A percentile compares a stretch with the other conserved stretches of the same genome.
Conservation (phyloP, 179 eudicot species). For the Monotropa hypopitys region DNA sequence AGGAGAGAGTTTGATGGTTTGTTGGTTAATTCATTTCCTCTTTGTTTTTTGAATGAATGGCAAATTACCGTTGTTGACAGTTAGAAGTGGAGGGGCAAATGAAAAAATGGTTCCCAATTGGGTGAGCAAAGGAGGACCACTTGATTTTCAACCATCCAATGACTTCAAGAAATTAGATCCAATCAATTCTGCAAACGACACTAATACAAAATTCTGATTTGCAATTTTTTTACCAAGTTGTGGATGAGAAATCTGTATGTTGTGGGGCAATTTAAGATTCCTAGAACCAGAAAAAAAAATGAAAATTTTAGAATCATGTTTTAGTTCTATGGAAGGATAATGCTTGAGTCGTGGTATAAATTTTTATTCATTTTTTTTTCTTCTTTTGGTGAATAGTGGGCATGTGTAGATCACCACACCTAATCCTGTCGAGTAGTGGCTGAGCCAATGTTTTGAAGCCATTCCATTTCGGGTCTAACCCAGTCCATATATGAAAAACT, state of each 20-base stretch:
- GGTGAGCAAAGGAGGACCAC: background rate
- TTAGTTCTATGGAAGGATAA: no score
- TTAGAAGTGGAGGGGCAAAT: background rate
- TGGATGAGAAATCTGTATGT: background rate
- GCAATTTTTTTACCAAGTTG: background rate
- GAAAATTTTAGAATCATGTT: no score
- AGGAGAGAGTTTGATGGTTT: background rate
- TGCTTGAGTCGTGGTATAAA: no score
- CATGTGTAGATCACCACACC: background rate
- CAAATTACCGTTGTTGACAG: background rate
- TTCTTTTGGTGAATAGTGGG: background rate
- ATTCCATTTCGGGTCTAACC: background rate
- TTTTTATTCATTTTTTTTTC: no score
- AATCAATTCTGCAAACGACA: background rate
- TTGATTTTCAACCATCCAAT: background rate
- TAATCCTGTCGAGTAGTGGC: background rate
- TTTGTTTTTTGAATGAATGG: background rate
- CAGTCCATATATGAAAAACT: background rate
- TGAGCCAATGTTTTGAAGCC: background rate
- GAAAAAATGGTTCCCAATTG: background rate
- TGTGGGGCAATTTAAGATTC: background rate
- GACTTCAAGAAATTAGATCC: background rate
- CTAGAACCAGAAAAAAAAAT: no score
- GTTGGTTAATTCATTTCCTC: background rate
- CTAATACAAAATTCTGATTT: background rate